These are phyloP conservation scores for Thelonectria olida DNA, from an alignment of 2,329 filamentous ascomycete species.

Conservation along the genomic window DNA sequence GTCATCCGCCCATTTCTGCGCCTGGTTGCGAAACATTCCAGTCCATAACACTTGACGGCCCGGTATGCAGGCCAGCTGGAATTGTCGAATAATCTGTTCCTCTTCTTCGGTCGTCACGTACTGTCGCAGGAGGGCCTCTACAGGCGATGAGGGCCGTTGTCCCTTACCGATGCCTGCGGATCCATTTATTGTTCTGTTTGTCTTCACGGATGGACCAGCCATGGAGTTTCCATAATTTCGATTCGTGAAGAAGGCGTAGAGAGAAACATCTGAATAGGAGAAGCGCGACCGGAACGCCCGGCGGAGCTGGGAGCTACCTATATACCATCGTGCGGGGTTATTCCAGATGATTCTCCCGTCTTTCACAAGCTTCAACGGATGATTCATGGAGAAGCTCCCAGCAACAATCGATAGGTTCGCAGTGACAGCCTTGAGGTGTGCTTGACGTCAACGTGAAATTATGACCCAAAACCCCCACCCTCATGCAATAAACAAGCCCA, in stretches of 20 bases:
- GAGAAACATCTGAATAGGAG: no score
- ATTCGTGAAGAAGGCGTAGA: no score
- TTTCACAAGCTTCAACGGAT: neutral
- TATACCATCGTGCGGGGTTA: no score
- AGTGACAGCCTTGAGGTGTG: neutral
- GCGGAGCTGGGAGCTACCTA: no score
- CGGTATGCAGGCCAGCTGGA: neutral
- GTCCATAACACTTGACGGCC: conserved; percentile 8
- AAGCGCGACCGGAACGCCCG: no score
- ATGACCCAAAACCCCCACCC: neutral
- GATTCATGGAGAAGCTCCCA: neutral
- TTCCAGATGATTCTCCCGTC: no score
- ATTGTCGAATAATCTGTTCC: neutral
- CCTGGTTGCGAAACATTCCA: neutral
- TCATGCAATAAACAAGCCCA: no score
- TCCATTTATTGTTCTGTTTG: no score
- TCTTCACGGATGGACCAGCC: no score
- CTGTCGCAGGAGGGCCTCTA: neutral
- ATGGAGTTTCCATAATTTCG: no score
- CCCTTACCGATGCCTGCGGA: no score
- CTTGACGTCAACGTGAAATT: neutral
- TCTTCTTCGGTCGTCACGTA: neutral
- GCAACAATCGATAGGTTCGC: neutral
- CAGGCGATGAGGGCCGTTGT: neutral
- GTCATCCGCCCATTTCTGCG: conserved; percentile 10